Conservation (phyloP, 768 basidiomycete genomes). For the Cystofilobasidium bisporidii region DNA sequence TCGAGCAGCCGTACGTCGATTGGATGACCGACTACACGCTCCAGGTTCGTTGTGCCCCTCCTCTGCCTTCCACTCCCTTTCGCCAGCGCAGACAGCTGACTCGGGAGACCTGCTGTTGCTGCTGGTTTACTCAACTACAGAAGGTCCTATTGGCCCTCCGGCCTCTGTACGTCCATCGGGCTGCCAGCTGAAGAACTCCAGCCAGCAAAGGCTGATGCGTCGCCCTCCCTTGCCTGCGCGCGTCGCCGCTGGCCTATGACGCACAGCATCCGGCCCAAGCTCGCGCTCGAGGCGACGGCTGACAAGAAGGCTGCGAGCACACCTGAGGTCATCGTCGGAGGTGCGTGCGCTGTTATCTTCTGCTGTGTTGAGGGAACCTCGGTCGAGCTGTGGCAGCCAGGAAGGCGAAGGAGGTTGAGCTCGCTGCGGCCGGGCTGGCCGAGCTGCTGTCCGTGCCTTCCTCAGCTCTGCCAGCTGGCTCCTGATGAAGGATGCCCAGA, state of each 20-base stretch:
- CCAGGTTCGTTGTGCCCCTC: not conserved
- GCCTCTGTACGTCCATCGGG: not conserved
- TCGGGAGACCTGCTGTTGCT: no score
- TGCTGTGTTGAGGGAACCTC: not conserved
- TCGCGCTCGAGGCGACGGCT: not conserved
- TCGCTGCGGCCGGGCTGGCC: no score
- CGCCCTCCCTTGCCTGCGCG: not conserved
- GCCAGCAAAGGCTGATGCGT: not conserved
- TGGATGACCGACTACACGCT: conserved; percentile 27
- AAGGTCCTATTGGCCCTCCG: conserved; percentile 14
- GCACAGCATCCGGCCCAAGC: conserved; percentile 19
- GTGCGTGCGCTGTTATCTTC: not conserved
- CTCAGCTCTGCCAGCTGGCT: no score
- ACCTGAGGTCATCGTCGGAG: conserved; percentile 7
- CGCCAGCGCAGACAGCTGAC: no score
- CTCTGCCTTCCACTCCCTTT: no score
- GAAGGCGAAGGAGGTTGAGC: no score
- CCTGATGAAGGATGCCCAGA: no score
- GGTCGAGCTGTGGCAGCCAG: no score
- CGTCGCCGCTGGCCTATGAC: not conserved
- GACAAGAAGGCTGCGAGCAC: not conserved
- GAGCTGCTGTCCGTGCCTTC: no score
- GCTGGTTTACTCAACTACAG: not conserved
- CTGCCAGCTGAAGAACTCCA: no score
- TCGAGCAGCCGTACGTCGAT: conserved; percentile 13